Conservation (phyloP, 768 basidiomycete genomes). For the Holtermannia corniformis region DNA sequence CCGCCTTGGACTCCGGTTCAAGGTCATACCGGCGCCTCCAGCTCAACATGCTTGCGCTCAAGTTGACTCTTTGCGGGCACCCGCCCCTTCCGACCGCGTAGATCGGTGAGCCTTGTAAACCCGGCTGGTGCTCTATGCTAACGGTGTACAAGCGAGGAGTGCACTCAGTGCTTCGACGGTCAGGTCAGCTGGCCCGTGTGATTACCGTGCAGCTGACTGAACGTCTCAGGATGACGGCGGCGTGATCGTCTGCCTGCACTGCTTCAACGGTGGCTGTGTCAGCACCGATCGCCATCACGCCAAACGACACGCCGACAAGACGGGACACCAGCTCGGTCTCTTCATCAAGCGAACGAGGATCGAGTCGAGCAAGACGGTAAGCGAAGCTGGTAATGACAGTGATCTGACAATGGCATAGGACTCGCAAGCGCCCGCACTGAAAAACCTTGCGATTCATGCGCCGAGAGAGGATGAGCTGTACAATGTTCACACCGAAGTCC, state of each 20-base stretch:
- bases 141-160: slow-evolving; percentile 61
- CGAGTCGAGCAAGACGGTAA: slow-evolving; percentile 55
- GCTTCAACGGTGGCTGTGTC: slow-evolving; percentile 90
- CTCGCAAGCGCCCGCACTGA: slow-evolving; percentile 73
- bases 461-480: slow-evolving; percentile 77
- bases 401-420: slow-evolving; percentile 44
- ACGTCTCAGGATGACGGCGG: slow-evolving; percentile 61
- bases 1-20: too few species aligned
- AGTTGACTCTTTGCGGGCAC: slow-evolving; percentile 18
- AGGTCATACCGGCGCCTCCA: too few species aligned
- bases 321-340: slow-evolving; percentile 64
- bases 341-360: slow-evolving; percentile 70
- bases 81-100: slow-evolving; percentile 24
- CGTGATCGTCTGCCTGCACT: slow-evolving; percentile 77
- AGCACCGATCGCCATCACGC: slow-evolving; percentile 57
- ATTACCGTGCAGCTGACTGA: slow-evolving; percentile 1
- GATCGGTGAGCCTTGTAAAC: slow-evolving; percentile 20
- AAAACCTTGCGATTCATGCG: slow-evolving; percentile 74
- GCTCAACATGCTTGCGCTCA: too few species aligned
- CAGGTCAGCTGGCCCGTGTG: slow-evolving; percentile 51
- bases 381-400: slow-evolving; percentile 33
- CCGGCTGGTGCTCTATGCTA: slow-evolving; percentile 1
- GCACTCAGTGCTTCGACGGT: slow-evolving; percentile 92
- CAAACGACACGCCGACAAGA: slow-evolving; percentile 58
- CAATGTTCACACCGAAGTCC: slow-evolving; percentile 54